Percentiles rank a stretch among this genome's conserved stretches.
phyloP scores from a whole-genome alignment of 345 rosid species.

The Mercurialis annua region DNA sequence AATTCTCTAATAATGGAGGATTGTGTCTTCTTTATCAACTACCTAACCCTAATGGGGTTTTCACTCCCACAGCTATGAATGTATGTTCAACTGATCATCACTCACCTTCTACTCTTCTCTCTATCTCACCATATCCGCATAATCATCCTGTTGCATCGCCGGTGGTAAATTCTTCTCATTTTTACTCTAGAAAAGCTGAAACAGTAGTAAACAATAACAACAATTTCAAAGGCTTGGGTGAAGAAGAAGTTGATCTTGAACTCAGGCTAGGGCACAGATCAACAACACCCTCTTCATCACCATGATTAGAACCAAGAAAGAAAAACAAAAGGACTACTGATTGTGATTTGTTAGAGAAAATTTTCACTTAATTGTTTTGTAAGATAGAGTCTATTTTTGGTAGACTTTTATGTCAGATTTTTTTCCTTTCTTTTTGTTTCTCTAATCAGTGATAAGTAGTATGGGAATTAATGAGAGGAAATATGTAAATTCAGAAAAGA shows the following conservation, averaged over 20 bases:
- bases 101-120: conserved; percentile 50
- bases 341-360: conserved; percentile 4
- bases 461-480: not conserved
- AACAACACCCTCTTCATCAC: conserved; percentile 21
- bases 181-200: conserved; percentile 25
- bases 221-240: conserved; percentile 29
- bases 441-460: conserved; percentile 10
- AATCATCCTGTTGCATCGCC: conserved; percentile 7
- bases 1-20: conserved; percentile 42
- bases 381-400: conserved; percentile 11
- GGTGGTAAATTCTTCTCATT: conserved; percentile 11
- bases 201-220: conserved; percentile 21
- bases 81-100: conserved; percentile 21
- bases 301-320: not conserved
- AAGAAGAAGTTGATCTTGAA: conserved; percentile 83
- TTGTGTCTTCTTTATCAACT: conserved; percentile 65
- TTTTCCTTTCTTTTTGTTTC: conserved; percentile 6
- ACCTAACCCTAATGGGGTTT: conserved; percentile 50
- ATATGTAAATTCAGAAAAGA: conserved; percentile 10
- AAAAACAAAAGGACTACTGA: not conserved
- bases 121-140: conserved; percentile 37
- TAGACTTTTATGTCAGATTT: conserved; percentile 15
- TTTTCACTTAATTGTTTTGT: conserved; percentile 8
- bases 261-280: conserved; percentile 69
- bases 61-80: conserved; percentile 21